Evolutionary conservation across 345 rosid species (phyloP), one percentile per base, ranked within the genome.

Genomic region (Lenwebbia sp.): DNA sequence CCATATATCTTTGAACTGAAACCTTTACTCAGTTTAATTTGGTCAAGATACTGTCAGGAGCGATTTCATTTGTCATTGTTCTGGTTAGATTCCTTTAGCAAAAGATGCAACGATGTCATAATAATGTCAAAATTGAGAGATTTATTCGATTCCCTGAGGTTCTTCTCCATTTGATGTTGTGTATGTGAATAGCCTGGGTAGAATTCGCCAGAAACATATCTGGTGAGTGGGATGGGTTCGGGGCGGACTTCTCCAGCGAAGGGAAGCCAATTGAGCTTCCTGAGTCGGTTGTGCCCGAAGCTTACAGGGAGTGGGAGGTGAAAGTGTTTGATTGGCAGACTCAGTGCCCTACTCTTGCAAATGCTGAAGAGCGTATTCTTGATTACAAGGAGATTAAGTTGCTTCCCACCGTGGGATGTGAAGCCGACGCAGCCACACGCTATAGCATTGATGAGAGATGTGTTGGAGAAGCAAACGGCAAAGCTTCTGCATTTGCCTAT

Each of bases 141-240:
- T 40, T 57, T 57, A 30, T 56, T 28, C 33, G 6, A 30, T 57
- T 84, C 22, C 47, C 52, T 23, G 85, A 44, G 13, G 22, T 21
- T 84, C 52, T 50, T 2, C 17, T 44, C 23, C 6, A 37, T 44
- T 60, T 10, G 3, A 13, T 47, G 13, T 50, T 47, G 33, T 62
- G 37, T 12, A 56, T 78, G 65, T 85, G 62, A 30, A 54, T 40
- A 93, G 98, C 87, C 28, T 95, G 99, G 98, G 86, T 91, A 40
- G 97, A 95, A 90, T 97, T 97, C 84, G 91, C 95, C 78, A 87
- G 84, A 60, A 92, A 92, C 58, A 94, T 96, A 13, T 95, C 98
- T 13, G 99, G 99, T 28, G 99, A 97, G 88, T 97, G 99, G 99
- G 99, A 97, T 88, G 98, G 99, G 10, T 94, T 90, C 87, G 98